Evolutionary conservation across 2,329 filamentous ascomycete species (phyloP), one percentile per base, ranked within the genome.

Genomic region (Macrophomina pseudophaseolina): DNA sequence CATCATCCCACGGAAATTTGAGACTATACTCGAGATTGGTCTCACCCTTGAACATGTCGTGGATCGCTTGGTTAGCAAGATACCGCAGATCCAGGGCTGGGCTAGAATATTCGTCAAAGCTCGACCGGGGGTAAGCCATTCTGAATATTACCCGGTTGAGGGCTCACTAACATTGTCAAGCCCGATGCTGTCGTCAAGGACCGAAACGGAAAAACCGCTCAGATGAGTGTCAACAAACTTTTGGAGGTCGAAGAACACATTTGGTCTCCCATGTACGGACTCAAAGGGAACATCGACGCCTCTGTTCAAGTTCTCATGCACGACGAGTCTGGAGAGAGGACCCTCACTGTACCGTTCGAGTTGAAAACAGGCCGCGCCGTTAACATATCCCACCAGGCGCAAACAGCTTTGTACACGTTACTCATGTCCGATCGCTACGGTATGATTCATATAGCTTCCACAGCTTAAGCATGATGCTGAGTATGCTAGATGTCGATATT

Each of bases 271-370:
- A 94, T 93, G 88, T 99, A 97, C 75, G 95, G 95, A 0, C 83
- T 99, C 16, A 99, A 99, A 78, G 95, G 95, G 35, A 99, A 98
- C 72, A 95, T 99, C 68, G 95, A 99, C 80, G 95, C 95, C 33
- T 98, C 95, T 0, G 91, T 99, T 0, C 92, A 99, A 80, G 91
- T 95, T 16, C 88, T 87, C 0, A 91, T 97, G 83, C 83, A 87
- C 65, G 91, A 97, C 66, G 87, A 88, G 32, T 81, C 85, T n/a
- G 84, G 86, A 35, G 79, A 83, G 54, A 87, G 87, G 68, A 91
- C 87, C 5, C 82, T 98, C 69, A 94, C 94, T 0, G 92, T 97
- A 4, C 95, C 95, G 0, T 92, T 99, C 70, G 95, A 99, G 76
- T 87, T 99, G 72, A 99, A 99, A 80, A 98, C 95, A 0, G 95